These are phyloP conservation scores for Scalesia atractyloides DNA, from an alignment of 129 eudicot species.

Conservation along the genomic window DNA sequence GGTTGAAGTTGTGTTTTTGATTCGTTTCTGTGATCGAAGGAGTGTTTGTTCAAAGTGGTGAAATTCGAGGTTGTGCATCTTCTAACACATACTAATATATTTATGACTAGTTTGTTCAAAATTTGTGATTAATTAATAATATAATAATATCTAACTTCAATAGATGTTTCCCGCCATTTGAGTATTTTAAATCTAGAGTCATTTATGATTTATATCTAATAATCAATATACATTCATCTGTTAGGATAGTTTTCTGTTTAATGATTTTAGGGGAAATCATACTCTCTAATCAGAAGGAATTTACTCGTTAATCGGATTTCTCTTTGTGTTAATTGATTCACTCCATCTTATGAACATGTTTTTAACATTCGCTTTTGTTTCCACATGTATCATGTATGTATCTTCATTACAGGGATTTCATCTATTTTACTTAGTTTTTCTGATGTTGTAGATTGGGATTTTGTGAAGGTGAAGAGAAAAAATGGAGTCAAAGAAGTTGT, in stretches of 20 bases:
- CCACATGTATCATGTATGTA: neutral
- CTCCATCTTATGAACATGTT: neutral
- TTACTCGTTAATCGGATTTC: too few species aligned
- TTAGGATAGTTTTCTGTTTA: too few species aligned
- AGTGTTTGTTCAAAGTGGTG: too few species aligned
- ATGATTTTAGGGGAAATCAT: neutral
- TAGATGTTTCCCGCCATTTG: neutral
- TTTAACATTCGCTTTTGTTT: neutral
- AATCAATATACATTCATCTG: neutral
- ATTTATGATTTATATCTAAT: neutral
- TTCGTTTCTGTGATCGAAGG: neutral
- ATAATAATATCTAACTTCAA: neutral
- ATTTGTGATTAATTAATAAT: neutral
- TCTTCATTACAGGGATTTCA: neutral
- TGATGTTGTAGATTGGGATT: neutral
- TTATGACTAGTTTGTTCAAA: neutral
- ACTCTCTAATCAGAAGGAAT: neutral
- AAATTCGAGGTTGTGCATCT: neutral
- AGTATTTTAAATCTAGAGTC: neutral
- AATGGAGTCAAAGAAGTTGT: slow-evolving; percentile 43
- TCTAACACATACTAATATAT: neutral
- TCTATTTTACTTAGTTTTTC: neutral
- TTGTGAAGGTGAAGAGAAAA: slow-evolving; percentile 29
- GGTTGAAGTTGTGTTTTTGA: too few species aligned
- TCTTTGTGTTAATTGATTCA: neutral